Evolutionary conservation across 2,329 filamentous ascomycete genomes (phyloP).

Genomic region (Rutstroemia sp.): DNA sequence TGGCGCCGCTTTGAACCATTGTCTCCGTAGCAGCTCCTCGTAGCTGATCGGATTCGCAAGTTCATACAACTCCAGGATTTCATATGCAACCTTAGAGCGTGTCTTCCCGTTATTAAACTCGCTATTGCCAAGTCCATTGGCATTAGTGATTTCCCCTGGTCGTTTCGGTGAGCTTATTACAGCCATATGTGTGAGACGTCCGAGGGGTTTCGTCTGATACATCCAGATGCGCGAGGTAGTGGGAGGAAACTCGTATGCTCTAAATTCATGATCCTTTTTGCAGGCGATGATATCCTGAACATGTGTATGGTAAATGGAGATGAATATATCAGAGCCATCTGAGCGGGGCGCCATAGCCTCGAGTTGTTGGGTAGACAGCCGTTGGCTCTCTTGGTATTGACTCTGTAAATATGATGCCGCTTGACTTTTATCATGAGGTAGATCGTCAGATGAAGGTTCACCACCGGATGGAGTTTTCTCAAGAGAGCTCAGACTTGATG

Average conservation of each 20-base stretch:
- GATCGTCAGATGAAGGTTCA: slow-evolving; percentile 5
- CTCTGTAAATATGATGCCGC: slow-evolving; percentile 11
- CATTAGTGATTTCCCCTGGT: slow-evolving; percentile 40
- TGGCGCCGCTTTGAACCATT: slow-evolving; percentile 45
- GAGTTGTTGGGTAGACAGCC: slow-evolving; percentile 44
- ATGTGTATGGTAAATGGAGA: slow-evolving; percentile 41
- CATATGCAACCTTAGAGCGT: slow-evolving; percentile 36
- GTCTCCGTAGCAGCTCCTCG: slow-evolving; percentile 44
- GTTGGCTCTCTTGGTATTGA: slow-evolving; percentile 38
- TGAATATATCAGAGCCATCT: slow-evolving; percentile 45
- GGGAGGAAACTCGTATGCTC: slow-evolving; percentile 47
- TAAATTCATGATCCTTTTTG: slow-evolving; percentile 46
- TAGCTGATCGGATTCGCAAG: slow-evolving; percentile 52
- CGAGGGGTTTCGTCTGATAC: slow-evolving; percentile 41
- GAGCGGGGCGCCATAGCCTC: slow-evolving; percentile 41
- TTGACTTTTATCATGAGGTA: neutral
- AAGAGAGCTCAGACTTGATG: neutral
- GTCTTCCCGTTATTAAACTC: slow-evolving; percentile 32
- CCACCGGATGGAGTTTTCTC: slow-evolving; percentile 1
- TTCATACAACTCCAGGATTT: slow-evolving; percentile 51
- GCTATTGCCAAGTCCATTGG: slow-evolving; percentile 41
- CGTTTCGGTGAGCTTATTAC: slow-evolving; percentile 40
- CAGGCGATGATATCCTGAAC: slow-evolving; percentile 44
- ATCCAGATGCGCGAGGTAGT: slow-evolving; percentile 56
- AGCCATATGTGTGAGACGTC: slow-evolving; percentile 53